Conservation (phyloP, 176 grass and related monocot species). For the Pontederia paniculata region DNA sequence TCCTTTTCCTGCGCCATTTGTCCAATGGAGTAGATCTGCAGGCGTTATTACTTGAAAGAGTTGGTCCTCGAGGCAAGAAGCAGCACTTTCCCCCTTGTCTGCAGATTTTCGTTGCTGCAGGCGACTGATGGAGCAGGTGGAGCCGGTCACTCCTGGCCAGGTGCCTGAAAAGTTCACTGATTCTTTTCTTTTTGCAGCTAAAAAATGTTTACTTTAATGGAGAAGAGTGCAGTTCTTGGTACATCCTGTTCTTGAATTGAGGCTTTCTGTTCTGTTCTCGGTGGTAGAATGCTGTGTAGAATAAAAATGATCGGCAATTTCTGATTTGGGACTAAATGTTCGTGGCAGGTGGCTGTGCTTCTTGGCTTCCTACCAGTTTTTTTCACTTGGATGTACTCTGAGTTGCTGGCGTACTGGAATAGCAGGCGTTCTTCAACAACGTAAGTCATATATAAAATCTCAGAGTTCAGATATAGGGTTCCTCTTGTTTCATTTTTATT, state of each 20-base stretch:
- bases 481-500: too few species aligned
- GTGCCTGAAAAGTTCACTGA: neutral
- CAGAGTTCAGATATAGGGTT: too few species aligned
- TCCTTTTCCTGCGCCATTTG: too few species aligned
- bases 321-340: neutral
- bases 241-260: too few species aligned
- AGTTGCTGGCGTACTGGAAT: neutral
- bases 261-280: too few species aligned
- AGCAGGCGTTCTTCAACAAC: neutral
- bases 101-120: neutral
- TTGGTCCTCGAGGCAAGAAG: too few species aligned
- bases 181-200: neutral
- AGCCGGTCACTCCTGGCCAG: slow-evolving; percentile 4
- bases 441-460: neutral
- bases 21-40: too few species aligned
- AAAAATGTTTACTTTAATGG: neutral
- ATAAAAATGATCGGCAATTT: neutral
- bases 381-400: slow-evolving; percentile 3
- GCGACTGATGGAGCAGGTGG: neutral
- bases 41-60: too few species aligned
- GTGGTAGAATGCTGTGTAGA: neutral
- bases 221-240: neutral
- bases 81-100: too few species aligned
- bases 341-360: neutral
- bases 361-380: slow-evolving; percentile 3